Conservation (phyloP, 805 yeast genomes). For the Candida odintsovae region DNA sequence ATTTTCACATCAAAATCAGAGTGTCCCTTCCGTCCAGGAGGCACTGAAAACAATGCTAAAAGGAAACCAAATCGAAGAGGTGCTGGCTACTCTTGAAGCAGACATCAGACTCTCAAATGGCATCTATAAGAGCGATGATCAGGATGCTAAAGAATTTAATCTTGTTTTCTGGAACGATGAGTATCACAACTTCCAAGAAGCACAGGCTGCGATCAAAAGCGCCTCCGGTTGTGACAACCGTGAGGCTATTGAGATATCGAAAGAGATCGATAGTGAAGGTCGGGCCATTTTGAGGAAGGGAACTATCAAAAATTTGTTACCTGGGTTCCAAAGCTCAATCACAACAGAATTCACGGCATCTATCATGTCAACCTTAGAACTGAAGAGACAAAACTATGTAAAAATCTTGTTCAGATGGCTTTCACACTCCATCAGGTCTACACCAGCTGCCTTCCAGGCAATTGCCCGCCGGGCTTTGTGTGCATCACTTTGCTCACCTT, state of each 20-base stretch:
- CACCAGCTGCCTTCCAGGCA: constrained; percentile 33
- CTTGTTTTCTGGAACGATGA: constrained; percentile 76
- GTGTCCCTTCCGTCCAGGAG: constrained; percentile 31
- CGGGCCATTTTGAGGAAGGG: constrained; percentile 40
- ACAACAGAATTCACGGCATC: constrained; percentile 51
- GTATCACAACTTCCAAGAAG: constrained; percentile 54
- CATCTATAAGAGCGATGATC: background rate
- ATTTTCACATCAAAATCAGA: constrained; percentile 29
- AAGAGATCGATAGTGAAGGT: constrained; percentile 44
- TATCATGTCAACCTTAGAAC: constrained; percentile 45
- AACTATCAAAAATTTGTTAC: constrained; percentile 21
- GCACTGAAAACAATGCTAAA: background rate
- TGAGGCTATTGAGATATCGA: constrained; percentile 33
- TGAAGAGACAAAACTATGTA: constrained; percentile 41
- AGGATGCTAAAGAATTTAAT: constrained; percentile 26
- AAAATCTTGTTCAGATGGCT: constrained; percentile 48
- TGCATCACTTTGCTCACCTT: constrained; percentile 33
- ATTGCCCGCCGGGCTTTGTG: constrained; percentile 37
- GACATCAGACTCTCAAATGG: constrained; percentile 4
- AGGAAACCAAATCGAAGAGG: background rate
- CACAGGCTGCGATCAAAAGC: constrained; percentile 38
- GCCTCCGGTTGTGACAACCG: constrained; percentile 25
- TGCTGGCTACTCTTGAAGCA: background rate
- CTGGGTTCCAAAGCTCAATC: constrained; percentile 35
- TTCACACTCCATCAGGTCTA: constrained; percentile 31